Base-by-base conservation (phyloP, 257 asterid species). In the Euphrasia confusa region DNA sequence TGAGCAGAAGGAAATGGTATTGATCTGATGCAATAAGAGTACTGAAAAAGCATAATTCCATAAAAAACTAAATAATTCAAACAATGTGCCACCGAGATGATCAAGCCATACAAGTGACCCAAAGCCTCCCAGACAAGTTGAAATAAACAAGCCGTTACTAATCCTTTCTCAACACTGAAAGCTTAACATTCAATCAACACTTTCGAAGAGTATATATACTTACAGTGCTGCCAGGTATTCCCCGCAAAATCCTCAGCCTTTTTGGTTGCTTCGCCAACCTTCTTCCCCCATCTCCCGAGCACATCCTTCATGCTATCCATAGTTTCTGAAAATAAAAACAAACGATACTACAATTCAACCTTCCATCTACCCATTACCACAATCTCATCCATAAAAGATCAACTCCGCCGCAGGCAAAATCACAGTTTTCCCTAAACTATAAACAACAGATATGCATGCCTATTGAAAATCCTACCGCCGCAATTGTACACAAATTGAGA, bases 211-310 rank as follows among this genome's bases (percentile, higher is more conserved):
- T 1, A 70, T 54, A 70, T 54, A 63, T 39, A 73, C 99, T 82
- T 74, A 93, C 99, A 73, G 74, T 93, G 99, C 81, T 93, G 95
- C 96, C 96, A 88, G 61, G 87, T 85, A 70, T 88, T 88, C 47
- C 89, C 95, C 10, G 95, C 96, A 66, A 88, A 67, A 74, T 85
- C 95, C 78, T 85, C 95, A 37, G 95, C 92, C 82, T 83, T 85
- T 75, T 63, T 84, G 0, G 95, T 75, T 48, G 95, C 86, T 64
- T 88, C 96, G 26, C 95, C 95, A 2, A 86, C 90, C 79, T 66
- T 83, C 81, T 80, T 85, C 71, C 96, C 89, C 95, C 92, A 88
- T 72, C 69, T 83, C 64, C 92, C 96, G 17, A 88, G 78, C 59
- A 67, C 88, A 72, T 78, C 86, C 83, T 85, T 85, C 48, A 85